These are phyloP conservation scores for Glebionis coronaria DNA, from an alignment of 129 eudicot species.

Conservation along the genomic window DNA sequence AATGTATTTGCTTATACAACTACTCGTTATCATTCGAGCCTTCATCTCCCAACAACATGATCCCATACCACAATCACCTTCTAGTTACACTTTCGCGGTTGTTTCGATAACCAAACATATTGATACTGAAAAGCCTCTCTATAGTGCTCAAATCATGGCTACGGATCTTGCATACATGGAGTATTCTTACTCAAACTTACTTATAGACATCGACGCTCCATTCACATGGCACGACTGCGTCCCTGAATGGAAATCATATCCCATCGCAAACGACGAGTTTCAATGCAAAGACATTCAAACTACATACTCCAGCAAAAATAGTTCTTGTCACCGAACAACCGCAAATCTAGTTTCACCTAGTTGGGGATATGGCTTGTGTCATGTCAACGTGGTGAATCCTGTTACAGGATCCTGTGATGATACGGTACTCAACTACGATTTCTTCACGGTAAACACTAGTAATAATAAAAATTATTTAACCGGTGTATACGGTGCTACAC, in stretches of 20 bases:
- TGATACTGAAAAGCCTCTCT: no score
- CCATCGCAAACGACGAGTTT: background rate
- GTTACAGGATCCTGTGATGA: background rate
- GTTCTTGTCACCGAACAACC: background rate
- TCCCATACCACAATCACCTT: background rate
- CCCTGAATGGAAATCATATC: background rate
- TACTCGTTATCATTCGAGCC: background rate
- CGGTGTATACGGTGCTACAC: no score
- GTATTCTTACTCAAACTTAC: background rate
- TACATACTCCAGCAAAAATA: background rate
- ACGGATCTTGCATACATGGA: background rate
- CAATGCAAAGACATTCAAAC: background rate
- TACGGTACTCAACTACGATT: background rate
- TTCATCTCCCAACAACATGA: slow-evolving; percentile 3
- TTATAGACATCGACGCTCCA: slow-evolving; percentile 1
- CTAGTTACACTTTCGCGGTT: background rate
- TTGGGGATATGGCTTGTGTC: background rate
- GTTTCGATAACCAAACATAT: slow-evolving; percentile 1
- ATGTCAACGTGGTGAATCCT: background rate
- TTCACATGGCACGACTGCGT: background rate
- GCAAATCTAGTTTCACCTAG: background rate
- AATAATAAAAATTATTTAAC: no score
- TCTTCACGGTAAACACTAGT: no score
- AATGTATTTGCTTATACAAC: slow-evolving; percentile 1
- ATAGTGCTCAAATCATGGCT: background rate